These are phyloP conservation scores for Neurospora hispaniola DNA, from an alignment of 495 filamentous ascomycete species.

Conservation along the genomic window DNA sequence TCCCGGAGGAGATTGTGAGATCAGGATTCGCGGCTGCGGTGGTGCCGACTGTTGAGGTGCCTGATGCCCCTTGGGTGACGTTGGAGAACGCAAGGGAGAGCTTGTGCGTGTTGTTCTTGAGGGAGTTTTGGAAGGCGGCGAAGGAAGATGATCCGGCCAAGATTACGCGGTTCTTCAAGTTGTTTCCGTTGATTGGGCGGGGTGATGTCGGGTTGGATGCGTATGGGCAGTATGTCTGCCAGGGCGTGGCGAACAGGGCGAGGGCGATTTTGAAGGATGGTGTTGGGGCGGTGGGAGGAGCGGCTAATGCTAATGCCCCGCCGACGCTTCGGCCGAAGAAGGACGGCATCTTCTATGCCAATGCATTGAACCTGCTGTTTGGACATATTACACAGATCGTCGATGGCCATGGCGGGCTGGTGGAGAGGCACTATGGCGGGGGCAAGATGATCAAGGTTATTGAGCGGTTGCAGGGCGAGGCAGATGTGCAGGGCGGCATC, in stretches of 20 bases:
- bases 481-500: constrained; percentile 95
- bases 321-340: constrained; percentile 19
- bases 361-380: constrained; percentile 81
- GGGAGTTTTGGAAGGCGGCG: constrained; percentile 91
- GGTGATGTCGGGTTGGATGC: constrained; percentile 85
- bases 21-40: constrained; percentile 87
- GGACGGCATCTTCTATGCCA: constrained; percentile 83
- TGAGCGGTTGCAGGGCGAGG: constrained; percentile 84
- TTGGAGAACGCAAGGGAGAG: constrained; percentile 78
- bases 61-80: constrained; percentile 80
- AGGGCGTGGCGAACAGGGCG: constrained; percentile 77
- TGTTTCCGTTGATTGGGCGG: constrained; percentile 90
- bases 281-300: constrained; percentile 29
- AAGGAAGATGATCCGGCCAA: constrained; percentile 72
- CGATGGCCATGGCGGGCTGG: constrained; percentile 76
- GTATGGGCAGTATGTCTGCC: constrained; percentile 90
- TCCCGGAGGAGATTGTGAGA: constrained; percentile 67
- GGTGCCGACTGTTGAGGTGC: constrained; percentile 91
- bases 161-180: constrained; percentile 93
- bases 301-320: constrained; percentile 16
- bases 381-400: constrained; percentile 96
- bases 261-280: constrained; percentile 63
- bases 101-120: constrained; percentile 76
- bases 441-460: constrained; percentile 95
- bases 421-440: constrained; percentile 84